Evolutionary conservation across 805 yeast genomes (phyloP).

Genomic region (Candida khao-thaluensis): DNA sequence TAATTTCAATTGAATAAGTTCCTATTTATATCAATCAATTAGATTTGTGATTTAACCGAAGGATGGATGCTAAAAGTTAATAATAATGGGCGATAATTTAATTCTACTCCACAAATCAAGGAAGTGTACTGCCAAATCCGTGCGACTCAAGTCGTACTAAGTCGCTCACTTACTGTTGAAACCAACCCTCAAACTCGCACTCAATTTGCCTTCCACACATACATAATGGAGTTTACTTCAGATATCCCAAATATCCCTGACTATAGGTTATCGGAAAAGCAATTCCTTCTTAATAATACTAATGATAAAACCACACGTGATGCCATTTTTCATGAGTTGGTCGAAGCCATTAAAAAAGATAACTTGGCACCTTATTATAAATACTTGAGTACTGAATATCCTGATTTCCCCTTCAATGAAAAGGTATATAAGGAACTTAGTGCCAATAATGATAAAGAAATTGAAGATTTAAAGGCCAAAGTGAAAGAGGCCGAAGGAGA

Average conservation of each 20-base stretch:
- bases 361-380: conserved; percentile 82
- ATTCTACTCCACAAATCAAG: conserved; percentile 2
- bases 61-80: no score
- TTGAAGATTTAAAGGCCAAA: conserved; percentile 52
- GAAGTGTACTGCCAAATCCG: no score
- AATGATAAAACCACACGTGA: conserved; percentile 37
- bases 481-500: conserved; percentile 57
- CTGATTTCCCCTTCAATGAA: conserved; percentile 58
- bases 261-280: conserved; percentile 74
- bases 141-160: no score
- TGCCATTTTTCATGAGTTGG: conserved; percentile 44
- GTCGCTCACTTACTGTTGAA: no score
- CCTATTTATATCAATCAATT: no score
- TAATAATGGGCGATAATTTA: no score
- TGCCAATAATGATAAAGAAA: conserved; percentile 53
- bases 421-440: conserved; percentile 49
- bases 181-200: no score
- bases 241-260: conserved; percentile 72
- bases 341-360: conserved; percentile 53
- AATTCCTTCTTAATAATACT: conserved; percentile 56
- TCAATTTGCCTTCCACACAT: conserved; percentile 12
- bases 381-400: conserved; percentile 46
- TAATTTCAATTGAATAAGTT: not conserved
- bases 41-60: not conserved
- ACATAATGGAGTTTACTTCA: conserved; percentile 38